These are phyloP conservation scores for Suhomyces atakaporum DNA, from an alignment of 1,139 yeast species.

Conservation along the genomic window DNA sequence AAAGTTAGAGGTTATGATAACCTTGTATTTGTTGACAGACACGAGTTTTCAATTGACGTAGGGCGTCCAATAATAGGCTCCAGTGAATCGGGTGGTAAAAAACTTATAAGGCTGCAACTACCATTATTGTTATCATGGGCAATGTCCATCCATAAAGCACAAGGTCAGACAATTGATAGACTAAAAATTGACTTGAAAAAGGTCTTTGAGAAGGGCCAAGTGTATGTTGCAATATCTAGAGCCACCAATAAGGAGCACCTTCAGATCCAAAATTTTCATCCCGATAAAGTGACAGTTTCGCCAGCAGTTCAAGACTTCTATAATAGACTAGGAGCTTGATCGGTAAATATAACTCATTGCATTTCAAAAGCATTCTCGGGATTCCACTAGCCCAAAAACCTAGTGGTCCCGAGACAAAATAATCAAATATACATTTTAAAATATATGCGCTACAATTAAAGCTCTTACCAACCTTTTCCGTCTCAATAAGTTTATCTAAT, in stretches of 20 bases:
- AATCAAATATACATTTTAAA: no score
- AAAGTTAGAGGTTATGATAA: slow-evolving; percentile 36
- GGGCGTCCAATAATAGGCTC: slow-evolving; percentile 12
- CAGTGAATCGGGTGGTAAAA: slow-evolving; percentile 6
- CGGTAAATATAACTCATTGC: background rate
- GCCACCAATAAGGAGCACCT: slow-evolving; percentile 75
- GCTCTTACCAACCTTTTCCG: no score
- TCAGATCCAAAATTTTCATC: slow-evolving; percentile 72
- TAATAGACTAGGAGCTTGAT: slow-evolving; percentile 7
- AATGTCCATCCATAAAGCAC: slow-evolving; percentile 85
- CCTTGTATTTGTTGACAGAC: slow-evolving; percentile 59
- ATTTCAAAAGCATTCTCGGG: no score
- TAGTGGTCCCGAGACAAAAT: no score
- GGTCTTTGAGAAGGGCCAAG: slow-evolving; percentile 88
- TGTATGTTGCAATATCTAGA: slow-evolving; percentile 90
- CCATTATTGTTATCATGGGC: slow-evolving; percentile 89
- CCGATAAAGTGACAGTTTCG: slow-evolving; percentile 63
- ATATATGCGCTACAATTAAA: no score
- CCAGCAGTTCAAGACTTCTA: slow-evolving; percentile 70
- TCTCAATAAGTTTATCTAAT: no score
- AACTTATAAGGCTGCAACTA: slow-evolving; percentile 61
- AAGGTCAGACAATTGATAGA: slow-evolving; percentile 83
- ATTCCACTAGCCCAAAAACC: no score
- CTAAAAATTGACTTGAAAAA: slow-evolving; percentile 72
- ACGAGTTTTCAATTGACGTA: slow-evolving; percentile 61